phyloP scores from a whole-genome alignment of 345 rosid genomes.

The Sonneratia alba region DNA sequence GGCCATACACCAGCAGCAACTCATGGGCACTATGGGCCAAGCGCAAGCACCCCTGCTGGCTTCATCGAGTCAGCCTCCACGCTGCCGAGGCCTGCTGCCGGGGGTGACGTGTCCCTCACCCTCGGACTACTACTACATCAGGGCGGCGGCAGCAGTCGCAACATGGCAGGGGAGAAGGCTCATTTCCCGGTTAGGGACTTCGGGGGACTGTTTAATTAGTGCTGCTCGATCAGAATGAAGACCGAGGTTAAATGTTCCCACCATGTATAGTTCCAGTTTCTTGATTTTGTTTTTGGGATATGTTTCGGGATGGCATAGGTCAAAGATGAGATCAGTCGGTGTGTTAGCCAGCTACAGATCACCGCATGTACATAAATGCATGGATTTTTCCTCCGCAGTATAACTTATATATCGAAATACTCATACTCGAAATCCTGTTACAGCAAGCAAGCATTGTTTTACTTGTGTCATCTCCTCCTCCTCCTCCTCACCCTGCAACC shows the following conservation, averaged over 20 bases:
- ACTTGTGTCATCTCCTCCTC: background rate
- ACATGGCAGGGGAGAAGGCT: conserved; percentile 30
- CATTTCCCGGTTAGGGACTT: conserved; percentile 69
- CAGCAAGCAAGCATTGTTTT: background rate
- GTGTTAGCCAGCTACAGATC: background rate
- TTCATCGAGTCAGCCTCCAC: background rate
- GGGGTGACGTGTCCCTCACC: conserved; percentile 80
- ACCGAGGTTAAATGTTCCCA: background rate
- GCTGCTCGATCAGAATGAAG: background rate
- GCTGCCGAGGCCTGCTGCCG: conserved; percentile 22
- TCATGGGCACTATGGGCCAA: background rate
- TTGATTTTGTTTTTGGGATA: background rate
- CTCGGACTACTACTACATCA: conserved; percentile 84
- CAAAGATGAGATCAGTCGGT: background rate
- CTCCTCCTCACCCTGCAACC: no score
- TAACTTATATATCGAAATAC: background rate
- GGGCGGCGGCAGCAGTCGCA: conserved; percentile 37
- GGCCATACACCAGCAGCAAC: background rate
- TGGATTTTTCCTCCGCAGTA: background rate
- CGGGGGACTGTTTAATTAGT: conserved; percentile 26
- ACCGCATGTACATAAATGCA: background rate
- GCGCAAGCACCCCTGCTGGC: background rate
- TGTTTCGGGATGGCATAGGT: background rate
- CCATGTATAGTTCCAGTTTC: background rate
- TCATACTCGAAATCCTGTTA: background rate